phyloP scores from a whole-genome alignment of 768 basidiomycete species.

The Tricholoma bakamatsutake region DNA sequence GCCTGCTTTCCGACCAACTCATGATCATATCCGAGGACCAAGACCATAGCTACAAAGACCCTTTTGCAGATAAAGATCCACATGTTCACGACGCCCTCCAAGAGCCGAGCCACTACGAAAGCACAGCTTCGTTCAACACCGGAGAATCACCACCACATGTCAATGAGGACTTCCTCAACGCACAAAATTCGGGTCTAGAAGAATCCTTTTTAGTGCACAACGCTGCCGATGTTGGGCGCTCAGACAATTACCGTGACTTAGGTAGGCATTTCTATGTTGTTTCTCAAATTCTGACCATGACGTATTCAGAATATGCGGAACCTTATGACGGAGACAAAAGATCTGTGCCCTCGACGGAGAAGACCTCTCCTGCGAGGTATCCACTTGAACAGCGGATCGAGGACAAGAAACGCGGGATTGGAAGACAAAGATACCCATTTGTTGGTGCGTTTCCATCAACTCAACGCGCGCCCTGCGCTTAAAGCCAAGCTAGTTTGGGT shows the following conservation, averaged over 20 bases:
- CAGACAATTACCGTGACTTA: slow-evolving; percentile 44
- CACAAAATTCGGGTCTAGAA: slow-evolving; percentile 10
- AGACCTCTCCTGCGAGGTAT: slow-evolving; percentile 38
- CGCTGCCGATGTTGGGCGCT: slow-evolving; percentile 34
- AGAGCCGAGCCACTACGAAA: slow-evolving; percentile 4
- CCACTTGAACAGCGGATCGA: slow-evolving; percentile 80
- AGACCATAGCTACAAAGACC: slow-evolving; percentile 2
- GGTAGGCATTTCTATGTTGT: slow-evolving; percentile 26
- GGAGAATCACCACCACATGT: background rate
- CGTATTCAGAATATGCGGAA: slow-evolving; percentile 57
- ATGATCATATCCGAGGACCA: slow-evolving; percentile 11
- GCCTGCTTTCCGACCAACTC: background rate
- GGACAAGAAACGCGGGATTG: slow-evolving; percentile 80
- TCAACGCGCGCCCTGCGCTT: slow-evolving; percentile 9
- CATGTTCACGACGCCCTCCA: slow-evolving; percentile 2
- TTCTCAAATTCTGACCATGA: background rate
- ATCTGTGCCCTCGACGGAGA: slow-evolving; percentile 28
- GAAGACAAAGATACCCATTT: slow-evolving; percentile 74
- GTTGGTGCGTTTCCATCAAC: slow-evolving; percentile 43
- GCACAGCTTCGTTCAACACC: background rate
- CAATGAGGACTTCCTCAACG: slow-evolving; percentile 1
- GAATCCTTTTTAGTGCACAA: slow-evolving; percentile 42
- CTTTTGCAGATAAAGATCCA: slow-evolving; percentile 4
- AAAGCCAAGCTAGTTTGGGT: slow-evolving; percentile 46
- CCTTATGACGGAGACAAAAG: slow-evolving; percentile 28